Conservation (phyloP, 106 monocot genomes). For the Dendrobium huoshanense region DNA sequence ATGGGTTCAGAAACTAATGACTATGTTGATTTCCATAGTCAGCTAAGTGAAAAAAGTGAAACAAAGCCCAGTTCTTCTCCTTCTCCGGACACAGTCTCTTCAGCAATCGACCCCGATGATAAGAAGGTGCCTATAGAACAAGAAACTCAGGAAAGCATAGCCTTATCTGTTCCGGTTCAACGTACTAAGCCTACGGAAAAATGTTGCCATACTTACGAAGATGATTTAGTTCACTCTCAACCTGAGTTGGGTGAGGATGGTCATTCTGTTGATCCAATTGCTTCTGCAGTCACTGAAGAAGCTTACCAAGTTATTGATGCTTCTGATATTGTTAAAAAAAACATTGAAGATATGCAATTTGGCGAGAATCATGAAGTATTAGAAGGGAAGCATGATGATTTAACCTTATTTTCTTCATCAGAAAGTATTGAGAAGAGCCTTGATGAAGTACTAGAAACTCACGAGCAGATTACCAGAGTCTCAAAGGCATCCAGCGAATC, state of each 20-base stretch:
- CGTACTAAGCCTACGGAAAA: not conserved
- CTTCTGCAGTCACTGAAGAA: constrained; percentile 4
- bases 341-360: not conserved
- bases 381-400: not conserved
- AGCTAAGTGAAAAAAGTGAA: not conserved
- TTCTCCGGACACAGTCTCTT: not conserved
- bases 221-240: not conserved
- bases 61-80: not conserved
- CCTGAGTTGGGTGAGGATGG: not conserved
- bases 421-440: not conserved
- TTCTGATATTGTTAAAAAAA: not conserved
- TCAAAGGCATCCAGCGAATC: not conserved
- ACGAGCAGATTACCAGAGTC: not conserved
- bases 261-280: not conserved
- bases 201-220: not conserved
- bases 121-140: not conserved
- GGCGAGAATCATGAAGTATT: not conserved
- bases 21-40: not conserved
- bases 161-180: not conserved
- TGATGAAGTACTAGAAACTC: not conserved
- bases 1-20: not conserved
- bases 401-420: not conserved
- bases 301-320: constrained; percentile 1
- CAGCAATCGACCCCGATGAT: not conserved
- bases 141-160: not conserved